phyloP scores from a whole-genome alignment of 2,329 filamentous ascomycete species.

The Nemania sp. region DNA sequence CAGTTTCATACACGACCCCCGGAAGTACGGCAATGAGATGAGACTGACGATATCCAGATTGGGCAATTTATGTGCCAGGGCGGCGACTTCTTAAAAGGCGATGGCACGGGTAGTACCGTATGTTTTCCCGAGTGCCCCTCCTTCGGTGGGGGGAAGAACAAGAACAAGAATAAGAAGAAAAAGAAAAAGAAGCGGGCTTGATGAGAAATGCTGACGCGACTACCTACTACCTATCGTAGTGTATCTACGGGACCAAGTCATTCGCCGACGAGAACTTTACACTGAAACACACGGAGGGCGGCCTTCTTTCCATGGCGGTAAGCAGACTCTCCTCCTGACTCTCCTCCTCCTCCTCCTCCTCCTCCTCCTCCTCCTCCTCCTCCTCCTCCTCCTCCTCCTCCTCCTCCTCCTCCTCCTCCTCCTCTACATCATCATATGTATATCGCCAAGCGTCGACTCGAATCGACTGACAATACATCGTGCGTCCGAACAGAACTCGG shows the following conservation, averaged over 20 bases:
- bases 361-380: not conserved
- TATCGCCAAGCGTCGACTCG: not conserved
- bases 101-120: constrained; percentile 80
- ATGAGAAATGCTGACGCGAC: not conserved
- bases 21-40: not conserved
- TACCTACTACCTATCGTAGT: constrained; percentile 44
- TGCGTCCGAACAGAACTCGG: constrained; percentile 71
- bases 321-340: constrained; percentile 42
- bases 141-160: not conserved
- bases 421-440: not conserved
- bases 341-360: constrained; percentile 2
- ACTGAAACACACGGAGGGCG: constrained; percentile 76
- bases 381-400: not conserved
- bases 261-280: constrained; percentile 92
- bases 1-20: not conserved
- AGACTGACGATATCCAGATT: constrained; percentile 61
- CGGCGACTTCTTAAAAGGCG: constrained; percentile 91
- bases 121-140: constrained; percentile 6
- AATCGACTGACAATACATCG: not conserved
- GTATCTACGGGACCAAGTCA: constrained; percentile 82
- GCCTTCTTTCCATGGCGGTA: constrained; percentile 92
- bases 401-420: not conserved
- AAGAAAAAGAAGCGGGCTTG: no score
- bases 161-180: no score
- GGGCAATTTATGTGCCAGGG: constrained; percentile 98